Conservation (phyloP, 495 filamentous ascomycete genomes). For the Achaetomiella virescens region DNA sequence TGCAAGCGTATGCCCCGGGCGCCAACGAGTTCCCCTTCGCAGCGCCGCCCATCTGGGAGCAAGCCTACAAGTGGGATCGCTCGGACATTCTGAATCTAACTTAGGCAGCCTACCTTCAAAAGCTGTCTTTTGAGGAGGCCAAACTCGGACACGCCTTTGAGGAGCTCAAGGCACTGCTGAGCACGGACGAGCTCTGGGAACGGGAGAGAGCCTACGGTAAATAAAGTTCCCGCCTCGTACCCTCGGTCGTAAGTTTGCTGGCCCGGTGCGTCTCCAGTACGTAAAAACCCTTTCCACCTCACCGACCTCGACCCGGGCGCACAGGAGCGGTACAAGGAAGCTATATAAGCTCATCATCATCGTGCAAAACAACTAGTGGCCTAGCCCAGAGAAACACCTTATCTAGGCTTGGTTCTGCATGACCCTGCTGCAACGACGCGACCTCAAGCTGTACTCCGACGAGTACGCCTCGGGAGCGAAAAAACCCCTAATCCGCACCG, state of each 20-base stretch:
- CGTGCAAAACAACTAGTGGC: slow-evolving; percentile 24
- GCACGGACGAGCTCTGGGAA: slow-evolving; percentile 22
- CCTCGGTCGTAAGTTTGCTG: neutral
- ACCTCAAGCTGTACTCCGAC: slow-evolving; percentile 26
- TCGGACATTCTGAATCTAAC: too few relatives aligned
- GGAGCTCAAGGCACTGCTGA: slow-evolving; percentile 1
- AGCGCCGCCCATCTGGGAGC: slow-evolving; percentile 12
- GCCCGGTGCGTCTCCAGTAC: slow-evolving; percentile 20
- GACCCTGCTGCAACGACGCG: slow-evolving; percentile 32
- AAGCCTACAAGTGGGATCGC: slow-evolving; percentile 5
- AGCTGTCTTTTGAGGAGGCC: too few relatives aligned
- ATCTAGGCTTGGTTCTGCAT: slow-evolving; percentile 31
- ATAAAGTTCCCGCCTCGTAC: neutral
- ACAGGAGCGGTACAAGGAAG: slow-evolving; percentile 30
- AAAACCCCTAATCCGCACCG: slow-evolving; percentile 31
- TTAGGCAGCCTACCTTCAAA: too few relatives aligned
- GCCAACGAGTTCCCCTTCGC: slow-evolving; percentile 5
- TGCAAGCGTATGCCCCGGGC: slow-evolving; percentile 3
- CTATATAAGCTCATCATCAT: slow-evolving; percentile 28
- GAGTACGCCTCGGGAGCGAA: slow-evolving; percentile 17
- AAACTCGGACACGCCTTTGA: neutral
- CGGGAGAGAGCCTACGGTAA: slow-evolving; percentile 32
- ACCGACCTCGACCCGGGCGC: slow-evolving; percentile 40
- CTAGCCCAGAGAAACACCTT: slow-evolving; percentile 1
- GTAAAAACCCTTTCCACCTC: slow-evolving; percentile 39